These are phyloP conservation scores for Trametes sanguinea DNA, from an alignment of 768 basidiomycete genomes.

Conservation along the genomic window DNA sequence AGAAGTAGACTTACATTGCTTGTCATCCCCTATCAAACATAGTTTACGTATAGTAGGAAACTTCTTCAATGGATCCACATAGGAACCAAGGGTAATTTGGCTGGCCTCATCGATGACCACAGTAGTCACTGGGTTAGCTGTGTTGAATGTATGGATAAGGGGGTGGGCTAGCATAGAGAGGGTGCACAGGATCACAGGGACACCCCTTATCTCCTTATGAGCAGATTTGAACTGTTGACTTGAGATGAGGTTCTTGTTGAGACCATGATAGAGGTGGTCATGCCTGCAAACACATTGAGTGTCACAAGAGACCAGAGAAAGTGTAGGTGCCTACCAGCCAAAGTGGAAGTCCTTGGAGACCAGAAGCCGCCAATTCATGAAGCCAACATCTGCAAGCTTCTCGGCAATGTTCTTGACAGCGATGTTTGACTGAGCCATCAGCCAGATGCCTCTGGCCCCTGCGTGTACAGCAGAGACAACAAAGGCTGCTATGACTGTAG, in stretches of 20 bases:
- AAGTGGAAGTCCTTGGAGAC: slow-evolving; percentile 71
- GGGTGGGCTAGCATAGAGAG: slow-evolving; percentile 68
- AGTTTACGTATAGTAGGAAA: slow-evolving; percentile 34
- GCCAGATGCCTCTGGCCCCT: slow-evolving; percentile 58
- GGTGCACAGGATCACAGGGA: slow-evolving; percentile 72
- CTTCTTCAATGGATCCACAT: slow-evolving; percentile 31
- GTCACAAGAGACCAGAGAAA: slow-evolving; percentile 7
- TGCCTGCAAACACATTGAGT: slow-evolving; percentile 54
- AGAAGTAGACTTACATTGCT: slow-evolving; percentile 38
- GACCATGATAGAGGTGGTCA: slow-evolving; percentile 67
- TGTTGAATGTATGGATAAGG: slow-evolving; percentile 23
- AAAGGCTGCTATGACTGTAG: slow-evolving; percentile 37
- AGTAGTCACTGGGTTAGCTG: slow-evolving; percentile 31
- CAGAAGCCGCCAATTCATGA: slow-evolving; percentile 62
- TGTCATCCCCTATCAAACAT: slow-evolving; percentile 46
- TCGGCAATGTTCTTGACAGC: slow-evolving; percentile 91
- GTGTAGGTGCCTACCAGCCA: slow-evolving; percentile 53
- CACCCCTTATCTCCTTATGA: slow-evolving; percentile 37
- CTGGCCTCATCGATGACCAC: slow-evolving; percentile 41
- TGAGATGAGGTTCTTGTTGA: slow-evolving; percentile 52
- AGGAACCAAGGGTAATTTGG: slow-evolving; percentile 34
- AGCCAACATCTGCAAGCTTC: slow-evolving; percentile 59
- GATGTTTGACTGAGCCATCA: slow-evolving; percentile 83
- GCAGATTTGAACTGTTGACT: slow-evolving; percentile 39
- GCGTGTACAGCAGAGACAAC: slow-evolving; percentile 32